These are phyloP conservation scores for Pelargonium australe DNA, from an alignment of 441 rosid genomes.

Conservation along the genomic window DNA sequence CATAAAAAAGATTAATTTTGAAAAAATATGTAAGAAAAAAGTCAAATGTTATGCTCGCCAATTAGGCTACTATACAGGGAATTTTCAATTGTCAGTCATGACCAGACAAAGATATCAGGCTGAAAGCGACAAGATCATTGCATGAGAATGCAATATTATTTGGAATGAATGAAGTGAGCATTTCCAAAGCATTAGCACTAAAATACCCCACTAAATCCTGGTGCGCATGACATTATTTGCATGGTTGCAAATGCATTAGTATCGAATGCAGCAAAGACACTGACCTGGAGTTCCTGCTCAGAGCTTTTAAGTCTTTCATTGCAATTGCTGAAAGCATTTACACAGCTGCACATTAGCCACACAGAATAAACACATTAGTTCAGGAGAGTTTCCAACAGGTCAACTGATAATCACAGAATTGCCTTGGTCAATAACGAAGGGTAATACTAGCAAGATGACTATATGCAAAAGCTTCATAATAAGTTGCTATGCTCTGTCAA, in stretches of 20 bases:
- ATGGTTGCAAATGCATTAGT: conserved; percentile 1
- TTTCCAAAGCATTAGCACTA: no score
- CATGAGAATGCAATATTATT: not conserved
- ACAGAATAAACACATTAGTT: conserved; percentile 16
- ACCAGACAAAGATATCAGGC: conserved; percentile 3
- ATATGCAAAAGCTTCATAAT: conserved; percentile 1
- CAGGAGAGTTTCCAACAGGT: conserved; percentile 10
- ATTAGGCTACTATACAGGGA: not conserved
- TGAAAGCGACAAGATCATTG: not conserved
- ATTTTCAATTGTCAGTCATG: not conserved
- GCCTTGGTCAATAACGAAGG: conserved; percentile 53
- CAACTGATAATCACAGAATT: conserved; percentile 9
- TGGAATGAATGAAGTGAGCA: not conserved
- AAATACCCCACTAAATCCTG: not conserved
- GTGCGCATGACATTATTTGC: conserved; percentile 2
- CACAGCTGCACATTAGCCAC: conserved; percentile 42
- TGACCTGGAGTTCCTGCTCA: conserved; percentile 76
- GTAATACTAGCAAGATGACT: not conserved
- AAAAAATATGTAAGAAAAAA: not conserved
- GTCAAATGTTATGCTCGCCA: not conserved
- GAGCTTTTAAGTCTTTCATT: conserved; percentile 49
- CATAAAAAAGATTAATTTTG: not conserved
- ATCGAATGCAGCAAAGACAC: conserved; percentile 17
- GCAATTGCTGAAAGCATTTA: conserved; percentile 50
- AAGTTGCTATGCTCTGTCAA: not conserved